These are phyloP conservation scores for Saturnispora galanensis DNA, from an alignment of 805 yeast genomes.

Conservation along the genomic window DNA sequence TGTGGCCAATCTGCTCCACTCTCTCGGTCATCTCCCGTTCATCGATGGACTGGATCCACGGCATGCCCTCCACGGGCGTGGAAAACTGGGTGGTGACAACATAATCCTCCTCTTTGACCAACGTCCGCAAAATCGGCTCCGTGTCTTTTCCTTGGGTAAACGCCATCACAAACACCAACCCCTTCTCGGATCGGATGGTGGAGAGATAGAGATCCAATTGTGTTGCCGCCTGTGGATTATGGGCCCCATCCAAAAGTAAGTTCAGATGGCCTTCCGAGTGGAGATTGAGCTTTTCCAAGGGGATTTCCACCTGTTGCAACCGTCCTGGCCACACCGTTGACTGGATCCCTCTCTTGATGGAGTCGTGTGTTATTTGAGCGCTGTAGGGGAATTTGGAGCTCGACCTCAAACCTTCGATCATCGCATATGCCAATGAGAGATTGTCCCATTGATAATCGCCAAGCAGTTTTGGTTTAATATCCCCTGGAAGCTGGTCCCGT, in stretches of 20 bases:
- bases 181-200: slow-evolving; percentile 7
- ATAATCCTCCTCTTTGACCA: slow-evolving; percentile 50
- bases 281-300: slow-evolving; percentile 10
- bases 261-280: slow-evolving; percentile 16
- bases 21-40: slow-evolving; percentile 24
- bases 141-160: slow-evolving; percentile 63
- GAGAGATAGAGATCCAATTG: slow-evolving; percentile 52
- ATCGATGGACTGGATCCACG: slow-evolving; percentile 64
- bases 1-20: slow-evolving; percentile 14
- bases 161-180: slow-evolving; percentile 54
- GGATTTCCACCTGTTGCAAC: slow-evolving; percentile 39
- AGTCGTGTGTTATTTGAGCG: slow-evolving; percentile 13
- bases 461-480: slow-evolving; percentile 39
- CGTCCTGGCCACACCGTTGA: slow-evolving; percentile 80
- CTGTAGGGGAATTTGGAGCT: background rate
- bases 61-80: slow-evolving; percentile 72
- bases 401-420: slow-evolving; percentile 32
- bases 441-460: slow-evolving; percentile 72
- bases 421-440: slow-evolving; percentile 53
- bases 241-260: slow-evolving; percentile 82
- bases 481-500: background rate
- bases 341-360: slow-evolving; percentile 42
- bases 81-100: slow-evolving; percentile 58
- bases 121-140: slow-evolving; percentile 26
- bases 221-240: slow-evolving; percentile 76